Conservation (phyloP, 257 asterid genomes). For the Cruciata laevipes region DNA sequence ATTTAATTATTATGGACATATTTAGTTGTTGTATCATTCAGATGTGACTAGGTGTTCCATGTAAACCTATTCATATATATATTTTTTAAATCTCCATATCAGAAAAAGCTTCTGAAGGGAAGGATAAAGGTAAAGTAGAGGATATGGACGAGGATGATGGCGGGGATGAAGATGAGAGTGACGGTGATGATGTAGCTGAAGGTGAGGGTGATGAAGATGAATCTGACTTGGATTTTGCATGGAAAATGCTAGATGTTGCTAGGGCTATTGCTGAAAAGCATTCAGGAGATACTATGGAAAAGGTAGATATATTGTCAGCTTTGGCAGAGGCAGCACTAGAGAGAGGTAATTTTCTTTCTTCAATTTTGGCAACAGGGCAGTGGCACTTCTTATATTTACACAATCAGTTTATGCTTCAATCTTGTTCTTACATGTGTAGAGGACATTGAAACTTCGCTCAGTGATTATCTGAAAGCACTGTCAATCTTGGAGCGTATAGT, state of each 20-base stretch:
- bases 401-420: background rate
- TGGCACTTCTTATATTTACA: background rate
- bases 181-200: slow-evolving; percentile 56
- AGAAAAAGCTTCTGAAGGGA: slow-evolving; percentile 19
- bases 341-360: slow-evolving; percentile 56
- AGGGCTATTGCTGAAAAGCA: slow-evolving; percentile 84
- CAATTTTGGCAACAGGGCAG: background rate
- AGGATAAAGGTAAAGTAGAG: slow-evolving; percentile 37
- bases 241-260: slow-evolving; percentile 98
- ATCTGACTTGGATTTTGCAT: slow-evolving; percentile 95
- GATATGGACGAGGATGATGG: slow-evolving; percentile 55
- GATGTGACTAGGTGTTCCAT: background rate
- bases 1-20: too few species aligned
- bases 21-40: background rate
- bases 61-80: background rate
- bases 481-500: slow-evolving; percentile 75
- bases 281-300: slow-evolving; percentile 70
- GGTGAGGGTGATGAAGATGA: slow-evolving; percentile 92
- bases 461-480: slow-evolving; percentile 87
- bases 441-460: slow-evolving; percentile 93
- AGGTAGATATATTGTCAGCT: slow-evolving; percentile 87
- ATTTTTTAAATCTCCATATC: background rate
- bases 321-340: slow-evolving; percentile 95
- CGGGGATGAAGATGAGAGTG: slow-evolving; percentile 56
- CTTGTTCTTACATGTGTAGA: slow-evolving; percentile 34